phyloP scores from a whole-genome alignment of 2,329 filamentous ascomycete species.

The Paecilomyces dactylethromorphus region DNA sequence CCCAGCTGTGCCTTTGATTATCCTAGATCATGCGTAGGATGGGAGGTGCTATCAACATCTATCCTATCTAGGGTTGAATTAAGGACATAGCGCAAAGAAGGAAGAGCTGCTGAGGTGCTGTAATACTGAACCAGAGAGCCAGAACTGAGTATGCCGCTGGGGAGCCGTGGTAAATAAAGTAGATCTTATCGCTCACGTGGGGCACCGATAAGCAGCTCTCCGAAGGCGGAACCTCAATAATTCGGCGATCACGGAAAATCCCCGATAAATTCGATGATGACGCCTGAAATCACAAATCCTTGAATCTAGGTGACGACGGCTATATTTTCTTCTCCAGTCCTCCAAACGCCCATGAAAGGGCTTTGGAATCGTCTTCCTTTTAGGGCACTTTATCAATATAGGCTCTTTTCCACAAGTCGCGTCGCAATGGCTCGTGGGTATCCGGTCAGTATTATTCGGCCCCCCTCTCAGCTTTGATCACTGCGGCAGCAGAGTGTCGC shows the following conservation, averaged over 20 bases:
- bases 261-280: background rate
- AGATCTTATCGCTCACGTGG: constrained; percentile 1
- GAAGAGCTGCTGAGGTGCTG: too few relatives aligned
- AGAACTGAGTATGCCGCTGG: too few relatives aligned
- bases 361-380: constrained; percentile 12
- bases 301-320: background rate
- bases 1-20: too few relatives aligned
- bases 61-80: too few relatives aligned
- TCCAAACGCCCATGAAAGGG: constrained; percentile 21
- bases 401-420: constrained; percentile 22
- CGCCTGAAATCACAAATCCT: background rate
- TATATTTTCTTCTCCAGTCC: background rate
- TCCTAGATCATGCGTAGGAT: too few relatives aligned
- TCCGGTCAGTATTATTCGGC: constrained; percentile 21
- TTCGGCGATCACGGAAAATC: background rate
- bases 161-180: background rate
- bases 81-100: too few relatives aligned
- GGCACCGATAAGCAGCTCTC: background rate
- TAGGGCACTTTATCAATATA: constrained; percentile 14
- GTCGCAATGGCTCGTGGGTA: constrained; percentile 33
- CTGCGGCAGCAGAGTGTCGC: background rate
- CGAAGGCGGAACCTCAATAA: background rate
- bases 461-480: background rate
- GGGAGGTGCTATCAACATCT: too few relatives aligned
- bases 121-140: too few relatives aligned